phyloP scores from a whole-genome alignment of 306 rosid genomes.

The Pterocarpus macrocarpus region DNA sequence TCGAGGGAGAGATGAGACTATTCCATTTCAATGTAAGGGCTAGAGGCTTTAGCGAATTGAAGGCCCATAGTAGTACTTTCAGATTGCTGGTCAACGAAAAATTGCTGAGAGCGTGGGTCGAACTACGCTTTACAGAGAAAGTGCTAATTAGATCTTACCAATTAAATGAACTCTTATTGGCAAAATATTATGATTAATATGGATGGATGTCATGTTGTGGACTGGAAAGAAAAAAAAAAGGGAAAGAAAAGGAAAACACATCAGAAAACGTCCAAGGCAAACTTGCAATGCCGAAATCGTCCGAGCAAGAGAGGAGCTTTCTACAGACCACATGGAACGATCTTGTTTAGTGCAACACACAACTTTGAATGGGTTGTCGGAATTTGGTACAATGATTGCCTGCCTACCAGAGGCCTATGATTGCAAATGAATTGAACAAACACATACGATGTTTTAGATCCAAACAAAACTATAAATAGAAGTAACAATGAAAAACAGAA shows the following conservation, averaged over 20 bases:
- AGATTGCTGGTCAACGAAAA: no score
- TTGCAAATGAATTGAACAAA: neutral
- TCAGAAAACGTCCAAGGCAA: neutral
- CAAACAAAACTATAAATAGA: no score
- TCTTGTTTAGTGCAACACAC: neutral
- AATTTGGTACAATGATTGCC: neutral
- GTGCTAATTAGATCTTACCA: no score
- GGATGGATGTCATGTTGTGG: neutral
- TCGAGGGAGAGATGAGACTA: neutral
- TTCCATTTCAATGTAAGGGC: neutral
- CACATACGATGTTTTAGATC: no score
- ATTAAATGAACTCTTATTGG: no score
- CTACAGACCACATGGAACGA: neutral
- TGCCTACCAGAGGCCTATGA: neutral
- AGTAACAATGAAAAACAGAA: no score
- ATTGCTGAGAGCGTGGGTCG: no score
- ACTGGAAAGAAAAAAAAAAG: no score
- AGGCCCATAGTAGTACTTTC: no score
- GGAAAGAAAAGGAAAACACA: neutral
- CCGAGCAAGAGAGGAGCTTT: constrained; percentile 10
- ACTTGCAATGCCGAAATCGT: neutral
- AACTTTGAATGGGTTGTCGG: neutral
- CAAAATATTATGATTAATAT: neutral
- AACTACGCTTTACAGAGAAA: no score
- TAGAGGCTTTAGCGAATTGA: neutral